Conservation (phyloP, 2,329 filamentous ascomycete genomes). For the Aspergillus hortae region DNA sequence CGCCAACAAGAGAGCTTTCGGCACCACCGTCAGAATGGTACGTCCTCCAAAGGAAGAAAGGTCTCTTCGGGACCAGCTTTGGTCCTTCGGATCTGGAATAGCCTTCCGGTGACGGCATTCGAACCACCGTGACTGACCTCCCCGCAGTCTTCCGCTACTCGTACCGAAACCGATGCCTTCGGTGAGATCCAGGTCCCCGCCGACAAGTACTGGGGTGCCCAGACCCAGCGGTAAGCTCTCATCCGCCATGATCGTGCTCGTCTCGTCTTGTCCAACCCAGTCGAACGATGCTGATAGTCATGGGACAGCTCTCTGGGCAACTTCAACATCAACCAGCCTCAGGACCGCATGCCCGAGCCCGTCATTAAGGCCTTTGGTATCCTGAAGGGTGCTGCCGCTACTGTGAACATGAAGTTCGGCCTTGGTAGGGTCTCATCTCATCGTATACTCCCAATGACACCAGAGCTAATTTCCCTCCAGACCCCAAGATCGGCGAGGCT, state of each 20-base stretch:
- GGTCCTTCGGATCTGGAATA: not conserved
- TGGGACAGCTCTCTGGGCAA: slow-evolving; percentile 72
- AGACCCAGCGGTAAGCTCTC: slow-evolving; percentile 70
- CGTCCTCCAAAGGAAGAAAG: slow-evolving; percentile 2
- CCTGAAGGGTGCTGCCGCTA: slow-evolving; percentile 92
- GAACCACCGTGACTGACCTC: slow-evolving; percentile 8
- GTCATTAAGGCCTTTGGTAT: slow-evolving; percentile 94
- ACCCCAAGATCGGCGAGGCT: slow-evolving; percentile 83
- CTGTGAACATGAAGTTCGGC: slow-evolving; percentile 91
- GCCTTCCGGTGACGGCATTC: not conserved
- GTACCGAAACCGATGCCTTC: slow-evolving; percentile 95
- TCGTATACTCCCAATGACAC: too few species aligned
- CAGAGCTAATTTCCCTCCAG: slow-evolving; percentile 42
- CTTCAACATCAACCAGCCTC: slow-evolving; percentile 98
- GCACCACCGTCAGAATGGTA: slow-evolving; percentile 39
- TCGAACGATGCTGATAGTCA: slow-evolving; percentile 18
- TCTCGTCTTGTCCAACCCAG: too few species aligned
- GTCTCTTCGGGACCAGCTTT: not conserved
- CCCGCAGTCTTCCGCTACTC: slow-evolving; percentile 47
- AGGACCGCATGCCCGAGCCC: slow-evolving; percentile 95
- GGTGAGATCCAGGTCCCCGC: slow-evolving; percentile 81
- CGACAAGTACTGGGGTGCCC: slow-evolving; percentile 98
- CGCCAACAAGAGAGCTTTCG: slow-evolving; percentile 33
- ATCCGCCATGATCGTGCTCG: not conserved
- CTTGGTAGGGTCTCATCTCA: slow-evolving; percentile 52